Evolutionary conservation across 495 filamentous ascomycete genomes (phyloP).

Genomic region (Barbatosphaeria neglecta): DNA sequence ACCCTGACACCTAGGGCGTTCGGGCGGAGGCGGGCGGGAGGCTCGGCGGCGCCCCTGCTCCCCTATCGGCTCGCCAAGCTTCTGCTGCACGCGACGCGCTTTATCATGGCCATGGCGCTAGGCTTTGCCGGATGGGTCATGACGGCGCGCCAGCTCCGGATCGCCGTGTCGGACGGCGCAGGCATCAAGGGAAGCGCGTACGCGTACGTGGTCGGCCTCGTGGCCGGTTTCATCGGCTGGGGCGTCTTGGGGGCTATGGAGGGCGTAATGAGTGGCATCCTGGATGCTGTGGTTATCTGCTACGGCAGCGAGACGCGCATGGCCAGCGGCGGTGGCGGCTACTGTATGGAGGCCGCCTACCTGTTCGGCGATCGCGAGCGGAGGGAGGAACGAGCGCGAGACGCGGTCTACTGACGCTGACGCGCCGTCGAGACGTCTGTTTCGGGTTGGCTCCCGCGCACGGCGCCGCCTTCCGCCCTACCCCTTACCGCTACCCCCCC

Average conservation of each 20-base stretch:
- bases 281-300: conserved; percentile 86
- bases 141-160: conserved; percentile 59
- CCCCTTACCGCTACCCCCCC: no score
- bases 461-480: no score
- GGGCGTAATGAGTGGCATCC: conserved; percentile 78
- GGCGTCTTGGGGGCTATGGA: conserved; percentile 91
- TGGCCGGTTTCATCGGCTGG: conserved; percentile 91
- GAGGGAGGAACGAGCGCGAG: conserved; percentile 14
- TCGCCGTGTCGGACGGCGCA: conserved; percentile 35
- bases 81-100: conserved; percentile 77
- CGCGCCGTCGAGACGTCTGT: neutral
- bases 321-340: conserved; percentile 55
- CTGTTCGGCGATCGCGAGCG: conserved; percentile 63
- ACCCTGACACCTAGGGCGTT: conserved; percentile 50
- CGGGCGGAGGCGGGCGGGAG: conserved; percentile 34
- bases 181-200: conserved; percentile 74
- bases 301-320: conserved; percentile 80
- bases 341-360: conserved; percentile 77
- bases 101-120: conserved; percentile 77
- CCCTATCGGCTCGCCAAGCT: conserved; percentile 87
- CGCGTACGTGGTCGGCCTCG: conserved; percentile 84
- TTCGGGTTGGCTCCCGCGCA: no score
- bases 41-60: conserved; percentile 30
- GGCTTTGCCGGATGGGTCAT: conserved; percentile 98
- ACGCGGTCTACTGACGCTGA: conserved; percentile 15